Conservation (phyloP, 2,329 filamentous ascomycete species). For the Pestalotiopsis sp. region DNA sequence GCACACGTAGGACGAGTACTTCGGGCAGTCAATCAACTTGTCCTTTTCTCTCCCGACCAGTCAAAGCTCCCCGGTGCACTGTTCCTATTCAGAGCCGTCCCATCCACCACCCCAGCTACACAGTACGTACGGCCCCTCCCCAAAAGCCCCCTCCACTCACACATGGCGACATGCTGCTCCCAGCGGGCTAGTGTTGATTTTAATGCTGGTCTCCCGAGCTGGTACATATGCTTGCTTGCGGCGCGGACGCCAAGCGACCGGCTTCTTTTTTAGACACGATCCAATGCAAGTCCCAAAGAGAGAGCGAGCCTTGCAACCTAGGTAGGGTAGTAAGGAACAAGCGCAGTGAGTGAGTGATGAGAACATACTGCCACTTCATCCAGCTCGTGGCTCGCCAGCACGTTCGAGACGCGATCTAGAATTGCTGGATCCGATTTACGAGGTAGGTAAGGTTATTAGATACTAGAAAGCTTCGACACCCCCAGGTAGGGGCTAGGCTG, state of each 20-base stretch:
- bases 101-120: not conserved
- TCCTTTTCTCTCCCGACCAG: not conserved
- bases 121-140: not conserved
- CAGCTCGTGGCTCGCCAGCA: not conserved
- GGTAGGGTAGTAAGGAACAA: not conserved
- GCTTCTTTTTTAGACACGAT: not conserved
- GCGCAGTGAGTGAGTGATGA: not conserved
- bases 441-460: no score
- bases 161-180: not conserved
- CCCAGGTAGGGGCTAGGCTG: no score
- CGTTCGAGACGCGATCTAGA: not conserved
- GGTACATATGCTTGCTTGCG: not conserved
- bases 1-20: no score
- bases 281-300: not conserved
- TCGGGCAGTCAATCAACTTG: no score
- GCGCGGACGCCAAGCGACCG: not conserved
- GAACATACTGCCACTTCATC: not conserved
- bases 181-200: not conserved
- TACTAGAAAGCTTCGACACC: not conserved
- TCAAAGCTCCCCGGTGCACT: not conserved
- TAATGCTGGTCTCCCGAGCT: not conserved
- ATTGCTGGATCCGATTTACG: not conserved
- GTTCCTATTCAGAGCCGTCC: not conserved
- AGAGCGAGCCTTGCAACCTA: not conserved
- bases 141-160: not conserved